phyloP scores from a whole-genome alignment of 441 rosid genomes.

The Manihot esculenta region DNA sequence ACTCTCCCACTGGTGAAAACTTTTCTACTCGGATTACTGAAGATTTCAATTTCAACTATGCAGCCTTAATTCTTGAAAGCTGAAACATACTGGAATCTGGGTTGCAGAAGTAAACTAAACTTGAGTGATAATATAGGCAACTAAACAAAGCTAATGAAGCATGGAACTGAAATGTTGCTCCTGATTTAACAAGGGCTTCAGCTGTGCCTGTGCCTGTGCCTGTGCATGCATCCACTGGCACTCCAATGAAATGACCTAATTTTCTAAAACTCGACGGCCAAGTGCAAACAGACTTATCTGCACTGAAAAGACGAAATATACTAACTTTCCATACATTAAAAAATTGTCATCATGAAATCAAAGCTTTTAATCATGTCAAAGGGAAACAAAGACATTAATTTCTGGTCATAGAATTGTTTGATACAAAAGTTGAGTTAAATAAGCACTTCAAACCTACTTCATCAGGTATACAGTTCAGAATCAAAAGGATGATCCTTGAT shows the following conservation, averaged over 20 bases:
- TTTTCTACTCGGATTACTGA: background rate
- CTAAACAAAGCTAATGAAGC: background rate
- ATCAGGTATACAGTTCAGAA: constrained; percentile 63
- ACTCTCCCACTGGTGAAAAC: background rate
- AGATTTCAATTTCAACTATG: background rate
- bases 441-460: constrained; percentile 15
- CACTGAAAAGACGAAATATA: background rate
- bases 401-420: background rate
- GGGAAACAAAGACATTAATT: background rate
- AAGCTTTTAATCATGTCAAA: background rate
- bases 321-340: background rate
- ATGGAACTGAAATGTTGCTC: background rate
- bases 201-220: background rate
- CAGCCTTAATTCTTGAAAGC: background rate
- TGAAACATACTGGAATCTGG: background rate
- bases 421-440: background rate
- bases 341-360: background rate
- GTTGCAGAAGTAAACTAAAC: background rate
- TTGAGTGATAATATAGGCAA: background rate
- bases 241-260: background rate
- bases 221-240: background rate
- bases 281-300: too few species aligned
- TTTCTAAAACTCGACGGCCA: background rate
- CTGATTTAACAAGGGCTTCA: background rate
- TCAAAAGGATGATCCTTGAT: constrained; percentile 49